phyloP scores from a whole-genome alignment of 192 early-diverging fungal species.

The Radiomyces spectabilis region DNA sequence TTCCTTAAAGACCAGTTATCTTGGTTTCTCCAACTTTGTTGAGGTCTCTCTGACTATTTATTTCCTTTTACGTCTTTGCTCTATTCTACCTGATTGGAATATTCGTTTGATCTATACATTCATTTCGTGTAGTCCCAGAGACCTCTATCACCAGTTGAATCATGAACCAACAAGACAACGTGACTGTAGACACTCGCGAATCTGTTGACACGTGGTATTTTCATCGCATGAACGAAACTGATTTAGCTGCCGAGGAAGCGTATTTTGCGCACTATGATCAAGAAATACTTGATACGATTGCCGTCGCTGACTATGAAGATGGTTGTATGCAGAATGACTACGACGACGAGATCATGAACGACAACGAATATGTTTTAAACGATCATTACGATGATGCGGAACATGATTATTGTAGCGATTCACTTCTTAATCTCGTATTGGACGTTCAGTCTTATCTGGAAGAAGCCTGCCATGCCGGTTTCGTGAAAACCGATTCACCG shows the following conservation, averaged over 20 bases:
- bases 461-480: background rate
- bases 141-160: too few species aligned
- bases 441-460: conserved; percentile 25
- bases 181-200: too few species aligned
- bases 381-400: conserved; percentile 6
- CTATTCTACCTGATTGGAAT: too few species aligned
- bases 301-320: conserved; percentile 6
- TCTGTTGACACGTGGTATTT: too few species aligned
- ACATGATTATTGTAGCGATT: background rate
- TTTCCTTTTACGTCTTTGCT: too few species aligned
- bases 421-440: conserved; percentile 18
- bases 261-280: conserved; percentile 12
- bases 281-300: conserved; percentile 4
- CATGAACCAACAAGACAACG: too few species aligned
- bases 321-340: background rate
- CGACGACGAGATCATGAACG: conserved; percentile 2
- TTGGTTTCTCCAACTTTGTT: too few species aligned
- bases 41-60: too few species aligned
- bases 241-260: background rate
- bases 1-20: too few species aligned
- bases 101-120: too few species aligned
- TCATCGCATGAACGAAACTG: too few species aligned
- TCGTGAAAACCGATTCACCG: conserved; percentile 10
- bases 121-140: too few species aligned
- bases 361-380: conserved; percentile 6